Conservation (phyloP, 495 filamentous ascomycete genomes). For the Massariosphaeria phaeospora region DNA sequence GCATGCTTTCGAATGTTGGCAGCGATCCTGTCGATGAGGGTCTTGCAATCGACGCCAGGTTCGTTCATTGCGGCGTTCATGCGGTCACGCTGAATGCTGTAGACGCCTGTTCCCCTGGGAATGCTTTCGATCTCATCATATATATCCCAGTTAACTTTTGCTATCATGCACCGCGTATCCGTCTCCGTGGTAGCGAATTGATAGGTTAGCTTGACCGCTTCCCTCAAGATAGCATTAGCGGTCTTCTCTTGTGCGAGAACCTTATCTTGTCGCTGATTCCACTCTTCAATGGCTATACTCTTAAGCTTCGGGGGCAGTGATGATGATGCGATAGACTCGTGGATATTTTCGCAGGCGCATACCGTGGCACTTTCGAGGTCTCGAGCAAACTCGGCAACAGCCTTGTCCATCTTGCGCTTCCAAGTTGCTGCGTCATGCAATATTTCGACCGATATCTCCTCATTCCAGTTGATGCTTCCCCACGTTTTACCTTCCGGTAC, state of each 20-base stretch:
- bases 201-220: neutral
- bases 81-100: neutral
- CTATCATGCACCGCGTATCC: slow-evolving; percentile 13
- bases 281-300: slow-evolving; percentile 6
- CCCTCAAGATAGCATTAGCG: neutral
- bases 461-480: slow-evolving; percentile 10
- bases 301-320: neutral
- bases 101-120: neutral
- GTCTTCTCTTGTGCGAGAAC: neutral
- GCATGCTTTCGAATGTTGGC: neutral
- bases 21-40: neutral
- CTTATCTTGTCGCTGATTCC: neutral
- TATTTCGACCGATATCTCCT: neutral
- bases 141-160: neutral
- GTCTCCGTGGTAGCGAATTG: slow-evolving; percentile 6
- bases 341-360: neutral
- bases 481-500: neutral
- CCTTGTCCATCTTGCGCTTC: neutral
- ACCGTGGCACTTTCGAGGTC: neutral
- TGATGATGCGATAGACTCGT: neutral
- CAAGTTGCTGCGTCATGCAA: neutral
- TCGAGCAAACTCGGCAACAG: neutral
- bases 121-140: neutral
- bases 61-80: neutral
- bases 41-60: neutral